Conservation (phyloP, 179 eudicot species). For the Amaranthus tricolor region DNA sequence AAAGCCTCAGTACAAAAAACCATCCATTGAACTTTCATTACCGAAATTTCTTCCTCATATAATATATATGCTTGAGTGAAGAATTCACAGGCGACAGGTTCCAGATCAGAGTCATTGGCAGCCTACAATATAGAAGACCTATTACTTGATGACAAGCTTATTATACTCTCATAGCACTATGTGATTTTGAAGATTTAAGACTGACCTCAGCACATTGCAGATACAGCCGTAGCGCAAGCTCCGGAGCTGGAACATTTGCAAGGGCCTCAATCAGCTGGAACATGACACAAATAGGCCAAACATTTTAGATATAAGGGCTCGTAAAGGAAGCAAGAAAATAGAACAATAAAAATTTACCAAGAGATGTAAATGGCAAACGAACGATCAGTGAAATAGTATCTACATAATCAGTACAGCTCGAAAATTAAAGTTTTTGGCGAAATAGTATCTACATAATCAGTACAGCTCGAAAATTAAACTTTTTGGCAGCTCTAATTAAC, state of each 20-base stretch:
- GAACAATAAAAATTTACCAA: background rate
- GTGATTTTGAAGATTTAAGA: background rate
- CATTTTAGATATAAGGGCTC: constrained; percentile 4
- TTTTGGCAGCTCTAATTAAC: background rate
- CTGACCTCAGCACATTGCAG: constrained; percentile 97
- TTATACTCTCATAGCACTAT: background rate
- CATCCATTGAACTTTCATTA: constrained; percentile 24
- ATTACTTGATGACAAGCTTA: constrained; percentile 14
- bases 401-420: background rate
- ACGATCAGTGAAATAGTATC: background rate
- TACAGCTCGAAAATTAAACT: background rate
- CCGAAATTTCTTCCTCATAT: constrained; percentile 97
- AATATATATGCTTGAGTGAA: constrained; percentile 94
- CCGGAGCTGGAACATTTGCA: constrained; percentile 78
- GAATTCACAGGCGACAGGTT: constrained; percentile 90
- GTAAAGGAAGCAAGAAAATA: background rate
- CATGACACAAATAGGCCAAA: constrained; percentile 5
- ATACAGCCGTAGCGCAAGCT: constrained; percentile 80
- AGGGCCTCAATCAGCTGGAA: constrained; percentile 86
- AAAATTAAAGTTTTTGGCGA: background rate
- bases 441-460: background rate
- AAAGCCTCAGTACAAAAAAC: background rate
- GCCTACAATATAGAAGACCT: constrained; percentile 43
- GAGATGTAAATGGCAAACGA: background rate
- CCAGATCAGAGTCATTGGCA: constrained; percentile 87